A percentile compares a stretch with the other conserved stretches of the same genome.
phyloP scores from a whole-genome alignment of 257 asterid genomes.

The Przewalskia tangutica region DNA sequence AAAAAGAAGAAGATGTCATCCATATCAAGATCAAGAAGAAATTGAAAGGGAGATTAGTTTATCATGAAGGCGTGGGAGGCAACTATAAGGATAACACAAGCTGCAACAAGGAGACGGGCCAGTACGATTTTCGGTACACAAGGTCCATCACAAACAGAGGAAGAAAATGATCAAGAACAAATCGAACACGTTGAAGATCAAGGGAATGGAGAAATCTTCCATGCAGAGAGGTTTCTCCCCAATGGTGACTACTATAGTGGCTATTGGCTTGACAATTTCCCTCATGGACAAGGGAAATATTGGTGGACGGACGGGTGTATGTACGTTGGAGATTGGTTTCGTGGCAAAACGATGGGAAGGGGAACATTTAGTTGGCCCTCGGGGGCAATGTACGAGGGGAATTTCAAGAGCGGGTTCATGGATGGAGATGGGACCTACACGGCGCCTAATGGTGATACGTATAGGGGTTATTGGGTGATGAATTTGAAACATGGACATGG shows the following conservation, averaged over 20 bases:
- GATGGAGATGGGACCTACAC: conserved; percentile 83
- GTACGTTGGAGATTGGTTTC: conserved; percentile 84
- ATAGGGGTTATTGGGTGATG: conserved; percentile 76
- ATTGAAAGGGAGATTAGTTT: neutral
- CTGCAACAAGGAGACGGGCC: conserved; percentile 78
- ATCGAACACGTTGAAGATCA: conserved; percentile 29
- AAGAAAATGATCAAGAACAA: conserved; percentile 21
- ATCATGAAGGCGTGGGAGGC: conserved; percentile 98
- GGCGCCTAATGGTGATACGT: conserved; percentile 48
- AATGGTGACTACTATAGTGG: conserved; percentile 88
- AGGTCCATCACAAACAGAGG: conserved; percentile 22
- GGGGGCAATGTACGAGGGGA: conserved; percentile 69
- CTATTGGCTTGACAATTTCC: conserved; percentile 65
- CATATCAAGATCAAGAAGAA: neutral
- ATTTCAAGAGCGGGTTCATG: conserved; percentile 85
- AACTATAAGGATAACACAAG: conserved; percentile 72
- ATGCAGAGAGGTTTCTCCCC: conserved; percentile 64
- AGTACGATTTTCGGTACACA: conserved; percentile 59
- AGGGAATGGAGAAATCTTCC: conserved; percentile 54
- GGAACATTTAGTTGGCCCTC: conserved; percentile 87
- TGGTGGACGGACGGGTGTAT: conserved; percentile 94
- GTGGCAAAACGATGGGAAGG: conserved; percentile 70
- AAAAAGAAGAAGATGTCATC: neutral
- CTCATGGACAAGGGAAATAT: conserved; percentile 79
- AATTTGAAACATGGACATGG: conserved; percentile 74